phyloP scores from a whole-genome alignment of 306 rosid genomes.

The Lotus japonicus region DNA sequence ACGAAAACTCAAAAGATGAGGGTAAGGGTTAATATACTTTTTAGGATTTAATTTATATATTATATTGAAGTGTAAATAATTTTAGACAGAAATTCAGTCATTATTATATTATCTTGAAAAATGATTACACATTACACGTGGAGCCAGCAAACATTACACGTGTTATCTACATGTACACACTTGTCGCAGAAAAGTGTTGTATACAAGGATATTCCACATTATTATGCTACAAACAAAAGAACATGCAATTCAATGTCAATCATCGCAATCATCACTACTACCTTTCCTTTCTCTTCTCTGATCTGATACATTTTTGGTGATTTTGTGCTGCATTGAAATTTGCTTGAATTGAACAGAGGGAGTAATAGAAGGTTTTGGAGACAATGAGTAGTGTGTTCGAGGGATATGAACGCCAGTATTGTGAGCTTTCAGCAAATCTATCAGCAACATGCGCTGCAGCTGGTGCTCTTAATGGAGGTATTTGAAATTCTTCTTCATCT shows the following conservation, averaged over 20 bases:
- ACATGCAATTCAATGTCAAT: too few species aligned
- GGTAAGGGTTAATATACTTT: too few species aligned
- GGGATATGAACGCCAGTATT: constrained; percentile 69
- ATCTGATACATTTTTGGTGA: too few species aligned
- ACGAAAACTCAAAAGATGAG: too few species aligned
- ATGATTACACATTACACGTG: background rate
- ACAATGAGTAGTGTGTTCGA: constrained; percentile 55
- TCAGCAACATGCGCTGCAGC: constrained; percentile 47
- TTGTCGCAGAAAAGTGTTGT: background rate
- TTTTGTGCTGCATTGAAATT: background rate
- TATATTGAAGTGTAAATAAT: too few species aligned
- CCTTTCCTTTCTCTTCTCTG: too few species aligned
- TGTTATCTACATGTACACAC: background rate
- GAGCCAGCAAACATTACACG: background rate
- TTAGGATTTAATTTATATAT: too few species aligned
- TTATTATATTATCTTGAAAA: background rate
- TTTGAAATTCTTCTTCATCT: background rate
- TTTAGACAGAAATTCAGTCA: too few species aligned
- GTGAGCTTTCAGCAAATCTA: constrained; percentile 68
- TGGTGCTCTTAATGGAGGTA: constrained; percentile 60
- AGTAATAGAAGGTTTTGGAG: background rate
- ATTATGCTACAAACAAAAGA: background rate
- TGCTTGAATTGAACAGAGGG: constrained; percentile 9
- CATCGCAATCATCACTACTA: too few species aligned
- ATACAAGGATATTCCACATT: background rate